phyloP scores from a whole-genome alignment of 2,329 filamentous ascomycete species.

The Lachnellula subtilissima region DNA sequence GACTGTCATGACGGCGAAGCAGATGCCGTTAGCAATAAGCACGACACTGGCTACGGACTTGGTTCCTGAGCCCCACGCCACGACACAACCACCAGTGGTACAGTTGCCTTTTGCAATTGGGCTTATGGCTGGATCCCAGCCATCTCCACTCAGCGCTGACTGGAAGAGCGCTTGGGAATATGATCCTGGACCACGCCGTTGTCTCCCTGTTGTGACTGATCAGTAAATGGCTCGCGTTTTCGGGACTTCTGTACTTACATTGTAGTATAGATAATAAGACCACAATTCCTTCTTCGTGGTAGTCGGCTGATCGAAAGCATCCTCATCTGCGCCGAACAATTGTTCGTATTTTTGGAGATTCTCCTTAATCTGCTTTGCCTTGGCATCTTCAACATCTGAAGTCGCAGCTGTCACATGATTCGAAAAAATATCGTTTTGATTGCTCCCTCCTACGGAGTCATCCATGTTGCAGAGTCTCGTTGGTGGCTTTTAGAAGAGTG shows the following conservation, averaged over 20 bases:
- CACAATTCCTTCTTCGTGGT: conserved; percentile 38
- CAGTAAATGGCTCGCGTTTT: neutral
- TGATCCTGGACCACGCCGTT: conserved; percentile 38
- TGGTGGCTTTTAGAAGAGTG: neutral
- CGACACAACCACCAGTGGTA: conserved; percentile 32
- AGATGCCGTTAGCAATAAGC: conserved; percentile 39
- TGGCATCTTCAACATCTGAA: conserved; percentile 5
- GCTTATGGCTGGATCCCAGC: conserved; percentile 35
- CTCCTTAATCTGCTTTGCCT: conserved; percentile 17
- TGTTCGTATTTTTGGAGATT: conserved; percentile 31
- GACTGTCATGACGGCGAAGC: conserved; percentile 38
- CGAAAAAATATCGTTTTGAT: conserved; percentile 2
- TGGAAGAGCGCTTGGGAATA: conserved; percentile 40
- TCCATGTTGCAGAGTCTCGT: conserved; percentile 4
- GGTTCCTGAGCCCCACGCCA: conserved; percentile 36
- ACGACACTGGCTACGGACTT: conserved; percentile 36
- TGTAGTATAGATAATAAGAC: conserved; percentile 42
- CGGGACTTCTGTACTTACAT: conserved; percentile 22
- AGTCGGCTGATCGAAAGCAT: conserved; percentile 35
- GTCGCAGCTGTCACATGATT: conserved; percentile 1
- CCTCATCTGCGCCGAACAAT: conserved; percentile 35
- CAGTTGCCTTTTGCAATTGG: conserved; percentile 23
- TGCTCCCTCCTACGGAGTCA: conserved; percentile 4
- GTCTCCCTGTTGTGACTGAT: conserved; percentile 27
- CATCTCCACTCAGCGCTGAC: conserved; percentile 35